Conservation (phyloP, 345 rosid species). For the Linum trigynum region DNA sequence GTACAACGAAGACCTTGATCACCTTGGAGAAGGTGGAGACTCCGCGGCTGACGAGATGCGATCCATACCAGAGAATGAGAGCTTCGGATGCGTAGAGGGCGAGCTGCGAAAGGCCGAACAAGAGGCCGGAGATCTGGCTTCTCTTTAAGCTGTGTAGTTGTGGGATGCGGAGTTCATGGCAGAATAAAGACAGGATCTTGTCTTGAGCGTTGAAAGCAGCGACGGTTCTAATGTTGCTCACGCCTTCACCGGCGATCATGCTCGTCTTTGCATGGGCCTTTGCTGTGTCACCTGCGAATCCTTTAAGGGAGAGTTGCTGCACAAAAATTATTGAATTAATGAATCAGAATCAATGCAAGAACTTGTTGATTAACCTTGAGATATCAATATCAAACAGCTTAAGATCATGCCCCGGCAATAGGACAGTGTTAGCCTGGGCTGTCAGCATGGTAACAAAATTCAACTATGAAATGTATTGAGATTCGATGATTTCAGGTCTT, state of each 20-base stretch:
- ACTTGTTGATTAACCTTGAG: no score
- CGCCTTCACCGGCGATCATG: conserved; percentile 99
- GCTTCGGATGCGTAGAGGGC: conserved; percentile 91
- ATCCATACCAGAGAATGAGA: conserved; percentile 93
- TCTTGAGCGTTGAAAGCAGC: conserved; percentile 96
- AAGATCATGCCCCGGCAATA: no score
- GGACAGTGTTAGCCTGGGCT: no score
- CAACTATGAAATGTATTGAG: not conserved
- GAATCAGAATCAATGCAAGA: conserved; percentile 10
- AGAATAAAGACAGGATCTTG: conserved; percentile 75
- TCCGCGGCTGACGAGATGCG: conserved; percentile 80
- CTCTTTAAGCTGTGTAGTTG: conserved; percentile 60
- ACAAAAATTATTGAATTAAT: conserved; percentile 10
- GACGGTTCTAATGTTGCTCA: conserved; percentile 93
- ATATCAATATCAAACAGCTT: no score
- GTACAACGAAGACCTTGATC: conserved; percentile 90
- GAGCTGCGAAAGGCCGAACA: conserved; percentile 94
- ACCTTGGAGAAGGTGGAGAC: conserved; percentile 92
- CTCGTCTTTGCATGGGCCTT: conserved; percentile 99
- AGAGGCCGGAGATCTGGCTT: conserved; percentile 82
- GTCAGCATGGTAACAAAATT: no score
- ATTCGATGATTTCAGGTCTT: no score
- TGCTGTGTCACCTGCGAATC: conserved; percentile 99
- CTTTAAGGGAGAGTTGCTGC: conserved; percentile 96
- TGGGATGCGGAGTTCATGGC: conserved; percentile 73